Conservation (phyloP, 2,329 filamentous ascomycete genomes). For the Neoascochyta sp. region DNA sequence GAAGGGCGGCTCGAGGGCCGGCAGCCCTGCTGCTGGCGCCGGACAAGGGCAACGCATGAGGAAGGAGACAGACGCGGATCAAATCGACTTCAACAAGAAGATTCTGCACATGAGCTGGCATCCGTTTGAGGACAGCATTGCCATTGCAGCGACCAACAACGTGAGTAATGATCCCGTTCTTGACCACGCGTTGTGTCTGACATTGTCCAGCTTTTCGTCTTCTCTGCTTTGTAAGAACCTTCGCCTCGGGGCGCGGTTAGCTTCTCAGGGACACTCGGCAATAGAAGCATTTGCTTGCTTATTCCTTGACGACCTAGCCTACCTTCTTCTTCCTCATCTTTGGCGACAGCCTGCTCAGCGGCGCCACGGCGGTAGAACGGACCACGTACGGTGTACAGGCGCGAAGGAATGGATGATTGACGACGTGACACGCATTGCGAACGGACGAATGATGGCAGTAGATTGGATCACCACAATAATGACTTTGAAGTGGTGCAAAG, state of each 20-base stretch:
- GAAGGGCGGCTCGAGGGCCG: conserved; percentile 83
- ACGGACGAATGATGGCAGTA: conserved; percentile 23
- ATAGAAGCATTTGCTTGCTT: conserved; percentile 26
- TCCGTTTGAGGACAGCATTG: conserved; percentile 98
- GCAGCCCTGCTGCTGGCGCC: conserved; percentile 71
- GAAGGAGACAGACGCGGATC: conserved; percentile 97
- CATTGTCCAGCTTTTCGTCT: conserved; percentile 52
- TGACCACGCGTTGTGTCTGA: conserved; percentile 8
- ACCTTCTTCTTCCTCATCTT: conserved; percentile 26
- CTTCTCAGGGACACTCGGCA: conserved; percentile 24
- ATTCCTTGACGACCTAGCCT: conserved; percentile 28
- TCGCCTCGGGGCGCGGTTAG: conserved; percentile 18
- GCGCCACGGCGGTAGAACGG: conserved; percentile 32
- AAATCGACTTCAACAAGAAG: conserved; percentile 99
- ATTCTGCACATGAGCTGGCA: conserved; percentile 99
- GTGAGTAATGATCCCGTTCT: conserved; percentile 56
- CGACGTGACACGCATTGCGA: conserved; percentile 27
- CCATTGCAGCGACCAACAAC: conserved; percentile 98
- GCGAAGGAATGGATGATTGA: conserved; percentile 23
- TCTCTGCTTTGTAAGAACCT: conserved; percentile 49
- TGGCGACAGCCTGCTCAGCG: conserved; percentile 22
- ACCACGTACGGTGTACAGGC: conserved; percentile 20
- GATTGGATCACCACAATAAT: conserved; percentile 32
- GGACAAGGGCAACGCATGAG: conserved; percentile 88
- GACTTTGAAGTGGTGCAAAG: conserved; percentile 29